Evolutionary conservation across 2,329 filamentous ascomycete species (phyloP), one percentile per base, ranked within the genome.

Genomic region (Penicillium fuscoglaucum): DNA sequence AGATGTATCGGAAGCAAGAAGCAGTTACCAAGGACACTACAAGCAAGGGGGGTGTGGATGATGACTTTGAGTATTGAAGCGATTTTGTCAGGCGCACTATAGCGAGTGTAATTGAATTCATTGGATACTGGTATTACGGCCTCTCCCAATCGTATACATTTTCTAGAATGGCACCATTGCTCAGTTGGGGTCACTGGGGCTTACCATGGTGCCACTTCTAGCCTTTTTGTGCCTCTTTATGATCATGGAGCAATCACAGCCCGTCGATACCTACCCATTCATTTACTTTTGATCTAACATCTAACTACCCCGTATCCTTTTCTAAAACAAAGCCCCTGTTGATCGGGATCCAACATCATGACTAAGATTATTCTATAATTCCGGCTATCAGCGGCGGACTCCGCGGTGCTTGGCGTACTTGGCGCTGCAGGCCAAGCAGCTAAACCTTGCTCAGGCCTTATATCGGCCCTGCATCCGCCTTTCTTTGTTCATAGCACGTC

Each of bases 1-100:
- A 98, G 76, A 96, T 99, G 93, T 99, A 98, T 78, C 83, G 88
- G 65, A 93, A 90, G 78, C 95, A 99, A 80, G 93, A 98, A 80
- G 90, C 89, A 66, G 91, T 96, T 51, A 80, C 85, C 13, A 96
- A 95, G 82, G 91, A 81, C 61, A 92, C 90, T 78, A 87, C 89
- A 0, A 88, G 90, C 57, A 96, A 96, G 79, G 90, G 89, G 0
- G 90, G 91, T 4, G 93, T 93, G 55, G 95, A 99, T 80, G 93
- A 98, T 78, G 93, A 98, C 75, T 99, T 97, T 78, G 95, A 99
- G 81, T 99, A 99, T 78, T 99, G 50, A 68, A 44, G 40, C 41
- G 47, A 31, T 47, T 28, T 39, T 47, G 12, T 57, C 28, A 40
- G 33, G 9, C 12, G 39, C 29, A 52, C 21, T 46, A 56, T 52